Base-by-base conservation (phyloP, 805 yeast species). In the Teunomyces pallodes region DNA sequence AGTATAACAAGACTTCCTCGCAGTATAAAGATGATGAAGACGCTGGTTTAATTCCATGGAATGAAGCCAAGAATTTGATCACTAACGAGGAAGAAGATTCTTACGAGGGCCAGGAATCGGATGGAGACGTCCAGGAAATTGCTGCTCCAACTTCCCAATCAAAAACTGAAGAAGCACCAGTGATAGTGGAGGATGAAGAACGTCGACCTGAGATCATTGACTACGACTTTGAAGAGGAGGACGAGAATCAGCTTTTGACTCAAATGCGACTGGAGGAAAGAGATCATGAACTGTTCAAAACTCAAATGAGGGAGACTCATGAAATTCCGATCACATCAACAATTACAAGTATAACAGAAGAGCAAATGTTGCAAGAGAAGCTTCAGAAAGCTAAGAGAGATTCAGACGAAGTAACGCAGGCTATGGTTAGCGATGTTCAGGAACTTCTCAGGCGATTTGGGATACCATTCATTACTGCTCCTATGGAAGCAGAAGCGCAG, bases 401-500 rank as follows among this genome's bases (percentile, higher is more conserved):
- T 63, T 81, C 97, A 0, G 98, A 94, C 60, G 95, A 87, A 56
- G 97, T 92, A 0, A 87, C 96, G 0, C 79, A 80, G 5, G 80
- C 80, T 1, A 94, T 94, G 97, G 79, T 92, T 20, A 74, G 76
- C 33, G 98, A 94, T 61, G 94, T 96, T 14, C 97, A 94, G 66
- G 96, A 90, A 53, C 72, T 94, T 36, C 71, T 94, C 7, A 79
- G 86, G 27, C 68, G 92, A 46, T 94, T 94, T 73, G 99, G 99
- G 1, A 87, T 94, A 4, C 99, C 99, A 0, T 94, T 82, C 55
- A 79, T 94, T 8, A 88, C 96, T 0, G 97, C 99, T 0, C 99
- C 99, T 0, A 90, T 90, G 91, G 99, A 94, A 67, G 99, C 99
- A 1, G 99, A 94, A 69, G 98, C 99, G 0, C 99, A 94, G 60